Evolutionary conservation across 495 filamentous ascomycete genomes (phyloP).

Genomic region (Parachaetomium inaequale): DNA sequence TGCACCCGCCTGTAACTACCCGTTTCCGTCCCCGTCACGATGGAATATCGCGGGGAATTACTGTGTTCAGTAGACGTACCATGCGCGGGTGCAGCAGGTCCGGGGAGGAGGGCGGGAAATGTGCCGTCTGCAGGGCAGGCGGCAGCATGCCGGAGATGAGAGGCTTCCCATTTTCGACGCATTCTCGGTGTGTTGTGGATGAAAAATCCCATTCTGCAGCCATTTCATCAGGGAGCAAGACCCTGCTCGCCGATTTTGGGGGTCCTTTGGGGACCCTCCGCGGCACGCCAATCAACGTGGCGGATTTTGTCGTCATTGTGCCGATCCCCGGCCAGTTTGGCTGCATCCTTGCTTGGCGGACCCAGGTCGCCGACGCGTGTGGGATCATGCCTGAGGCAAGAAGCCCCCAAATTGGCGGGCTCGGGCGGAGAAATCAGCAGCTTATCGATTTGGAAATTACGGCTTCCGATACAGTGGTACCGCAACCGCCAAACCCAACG

Average conservation of each 20-base stretch:
- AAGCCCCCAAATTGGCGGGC: not conserved
- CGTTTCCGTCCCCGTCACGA: not conserved
- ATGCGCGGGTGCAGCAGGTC: too few relatives aligned
- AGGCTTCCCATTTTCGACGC: not conserved
- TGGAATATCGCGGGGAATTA: too few relatives aligned
- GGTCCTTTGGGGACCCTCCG: not conserved
- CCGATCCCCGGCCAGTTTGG: not conserved
- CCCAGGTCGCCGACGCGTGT: not conserved
- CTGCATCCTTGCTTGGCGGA: not conserved
- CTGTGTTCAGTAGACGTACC: too few relatives aligned
- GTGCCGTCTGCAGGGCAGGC: not conserved
- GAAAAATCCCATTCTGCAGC: not conserved
- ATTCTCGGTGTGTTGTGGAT: not conserved
- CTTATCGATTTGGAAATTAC: conserved; percentile 7
- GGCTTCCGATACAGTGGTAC: not conserved
- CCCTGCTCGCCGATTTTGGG: conserved; percentile 1
- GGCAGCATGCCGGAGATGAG: not conserved
- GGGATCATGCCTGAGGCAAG: not conserved
- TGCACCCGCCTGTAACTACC: not conserved
- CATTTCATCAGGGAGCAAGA: not conserved
- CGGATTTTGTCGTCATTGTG: conserved; percentile 8
- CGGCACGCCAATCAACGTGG: not conserved
- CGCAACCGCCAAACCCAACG: not conserved
- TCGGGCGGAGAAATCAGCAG: not conserved
- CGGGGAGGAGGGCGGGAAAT: too few relatives aligned